Conservation (phyloP, 2,329 filamentous ascomycete genomes). For the Sclerotinia subarctica region DNA sequence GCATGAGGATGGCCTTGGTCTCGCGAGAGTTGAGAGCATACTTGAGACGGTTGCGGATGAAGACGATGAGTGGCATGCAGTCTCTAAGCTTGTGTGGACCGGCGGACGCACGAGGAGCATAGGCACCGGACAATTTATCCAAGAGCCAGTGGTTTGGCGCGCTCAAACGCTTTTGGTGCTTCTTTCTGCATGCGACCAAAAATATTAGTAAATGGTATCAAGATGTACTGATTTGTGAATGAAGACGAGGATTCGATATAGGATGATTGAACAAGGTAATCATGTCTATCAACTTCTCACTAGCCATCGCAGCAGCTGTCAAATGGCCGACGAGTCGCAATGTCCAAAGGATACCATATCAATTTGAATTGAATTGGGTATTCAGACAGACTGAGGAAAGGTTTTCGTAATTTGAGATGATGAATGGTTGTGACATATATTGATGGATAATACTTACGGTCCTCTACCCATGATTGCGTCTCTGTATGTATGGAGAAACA, state of each 20-base stretch:
- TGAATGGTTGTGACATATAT: neutral
- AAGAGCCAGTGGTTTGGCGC: slow-evolving; percentile 99
- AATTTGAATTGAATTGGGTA: neutral
- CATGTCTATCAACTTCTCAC: neutral
- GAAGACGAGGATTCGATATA: neutral
- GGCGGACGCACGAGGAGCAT: slow-evolving; percentile 66
- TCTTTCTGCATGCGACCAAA: slow-evolving; percentile 64
- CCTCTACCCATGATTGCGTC: slow-evolving; percentile 49
- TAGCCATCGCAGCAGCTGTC: neutral
- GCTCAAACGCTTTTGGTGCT: slow-evolving; percentile 99
- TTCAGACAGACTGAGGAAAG: neutral
- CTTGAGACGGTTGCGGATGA: slow-evolving; percentile 96
- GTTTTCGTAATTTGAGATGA: neutral
- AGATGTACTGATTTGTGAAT: neutral
- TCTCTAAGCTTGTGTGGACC: slow-evolving; percentile 99
- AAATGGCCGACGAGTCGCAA: neutral
- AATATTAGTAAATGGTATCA: slow-evolving; percentile 11
- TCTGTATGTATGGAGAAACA: slow-evolving; percentile 27
- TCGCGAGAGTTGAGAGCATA: slow-evolving; percentile 99
- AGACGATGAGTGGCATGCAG: slow-evolving; percentile 98
- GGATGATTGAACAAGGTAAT: neutral
- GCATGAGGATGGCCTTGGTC: slow-evolving; percentile 97
- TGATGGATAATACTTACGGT: slow-evolving; percentile 36
- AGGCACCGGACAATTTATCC: slow-evolving; percentile 97
- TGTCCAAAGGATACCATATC: neutral